A percentile compares a stretch with the other conserved stretches of the same genome.
Evolutionary conservation across 2,329 filamentous ascomycete genomes (phyloP).

Genomic region (Alternaria ethzedia): DNA sequence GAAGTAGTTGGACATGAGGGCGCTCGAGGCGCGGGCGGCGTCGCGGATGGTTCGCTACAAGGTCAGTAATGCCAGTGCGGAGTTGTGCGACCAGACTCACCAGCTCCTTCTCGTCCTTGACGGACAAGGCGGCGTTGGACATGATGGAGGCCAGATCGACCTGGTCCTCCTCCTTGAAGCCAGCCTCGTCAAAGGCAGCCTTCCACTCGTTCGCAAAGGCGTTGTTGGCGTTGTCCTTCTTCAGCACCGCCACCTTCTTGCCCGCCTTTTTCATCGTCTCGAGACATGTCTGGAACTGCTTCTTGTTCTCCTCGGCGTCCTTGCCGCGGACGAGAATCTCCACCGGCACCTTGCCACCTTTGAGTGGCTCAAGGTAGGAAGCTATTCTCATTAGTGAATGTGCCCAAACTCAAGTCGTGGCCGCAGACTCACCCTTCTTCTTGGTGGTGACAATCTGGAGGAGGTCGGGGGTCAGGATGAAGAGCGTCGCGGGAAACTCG

Average conservation of each 20-base stretch:
- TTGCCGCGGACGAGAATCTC: slow-evolving; percentile 93
- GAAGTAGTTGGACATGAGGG: slow-evolving; percentile 94
- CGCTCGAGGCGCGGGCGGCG: slow-evolving; percentile 90
- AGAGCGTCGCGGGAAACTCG: slow-evolving; percentile 94
- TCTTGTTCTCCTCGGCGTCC: slow-evolving; percentile 88
- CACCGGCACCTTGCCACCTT: slow-evolving; percentile 88
- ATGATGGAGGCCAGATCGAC: slow-evolving; percentile 84
- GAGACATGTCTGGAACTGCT: slow-evolving; percentile 82
- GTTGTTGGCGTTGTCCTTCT: slow-evolving; percentile 83
- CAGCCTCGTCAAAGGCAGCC: slow-evolving; percentile 71
- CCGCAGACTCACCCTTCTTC: slow-evolving; percentile 78
- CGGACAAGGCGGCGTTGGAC: slow-evolving; percentile 81
- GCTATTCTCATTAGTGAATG: slow-evolving; percentile 58
- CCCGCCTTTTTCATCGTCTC: slow-evolving; percentile 88
- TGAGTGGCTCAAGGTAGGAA: slow-evolving; percentile 89
- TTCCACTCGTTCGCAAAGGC: slow-evolving; percentile 98
- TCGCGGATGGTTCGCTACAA: slow-evolving; percentile 83
- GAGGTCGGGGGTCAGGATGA: slow-evolving; percentile 86
- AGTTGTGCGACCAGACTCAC: slow-evolving; percentile 47
- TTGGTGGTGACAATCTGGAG: slow-evolving; percentile 93
- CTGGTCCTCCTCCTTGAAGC: slow-evolving; percentile 85
- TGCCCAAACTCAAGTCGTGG: too few relatives aligned
- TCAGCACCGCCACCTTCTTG: slow-evolving; percentile 86
- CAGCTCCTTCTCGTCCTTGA: slow-evolving; percentile 95
- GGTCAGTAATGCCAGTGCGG: slow-evolving; percentile 8